Evolutionary conservation across 1,284 basidiomycete genomes (phyloP), one percentile per base, ranked within the genome.

Genomic region (Austroboletus niveus): DNA sequence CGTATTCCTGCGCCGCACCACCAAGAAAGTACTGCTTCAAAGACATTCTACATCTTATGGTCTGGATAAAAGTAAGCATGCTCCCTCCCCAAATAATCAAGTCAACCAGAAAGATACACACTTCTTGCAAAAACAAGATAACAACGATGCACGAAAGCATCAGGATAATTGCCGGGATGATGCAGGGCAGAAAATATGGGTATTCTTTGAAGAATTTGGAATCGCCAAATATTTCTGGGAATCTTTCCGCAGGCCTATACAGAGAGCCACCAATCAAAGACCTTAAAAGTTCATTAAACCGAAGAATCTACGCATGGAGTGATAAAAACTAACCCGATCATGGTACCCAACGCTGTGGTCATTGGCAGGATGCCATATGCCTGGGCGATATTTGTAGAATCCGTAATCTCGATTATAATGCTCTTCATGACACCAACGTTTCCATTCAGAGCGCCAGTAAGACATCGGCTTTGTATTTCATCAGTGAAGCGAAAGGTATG

Each of bases 181-280:
- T 61, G 61, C 84, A 87, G 0, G 85, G 80, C 8, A 88, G 71
- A 60, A 87, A 86, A 68, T 88, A 87, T 1, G 85, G 85, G 65
- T 80, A 84, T 49, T 76, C 62, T 46, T 72, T 74, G 72, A 82
- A 73, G 59, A 88, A 85, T 34, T 63, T 55, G 0, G 66, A 69
- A 55, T 66, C 49, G 8, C 75, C 75, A 60, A 87, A 88, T 0
- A 77, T 27, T 0, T 52, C 51, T 0, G 81, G 85, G 56, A 84
- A 86, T 27, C 76, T 75, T 42, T 85, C 81, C 27, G 74, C 72
- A 1, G 86, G 85, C 24, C 71, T 74, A 14, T 81, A 77, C 14
- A 87, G 66, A 9, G 72, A 69, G 4, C 86, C 86, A 32, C 85
- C 86, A 8, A 87, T 75, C 32, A 85, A 63, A 12, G 84, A 82